phyloP scores from a whole-genome alignment of 306 rosid species.

The Begonia masoniana region DNA sequence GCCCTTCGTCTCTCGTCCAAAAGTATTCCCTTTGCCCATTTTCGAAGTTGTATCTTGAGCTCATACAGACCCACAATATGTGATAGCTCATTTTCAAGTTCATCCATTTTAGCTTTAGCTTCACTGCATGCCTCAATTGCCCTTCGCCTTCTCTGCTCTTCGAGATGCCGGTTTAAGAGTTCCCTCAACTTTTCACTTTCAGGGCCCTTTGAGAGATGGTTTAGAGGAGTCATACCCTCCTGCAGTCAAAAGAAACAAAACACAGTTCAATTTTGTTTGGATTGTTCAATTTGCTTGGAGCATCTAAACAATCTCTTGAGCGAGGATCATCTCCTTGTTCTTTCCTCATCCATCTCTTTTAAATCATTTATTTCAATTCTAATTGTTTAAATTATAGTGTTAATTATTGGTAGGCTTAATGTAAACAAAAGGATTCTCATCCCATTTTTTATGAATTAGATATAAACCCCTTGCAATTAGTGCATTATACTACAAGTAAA shows the following conservation, averaged over 20 bases:
- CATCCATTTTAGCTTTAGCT: conserved; percentile 82
- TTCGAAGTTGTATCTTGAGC: conserved; percentile 65
- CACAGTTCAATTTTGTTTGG: no score
- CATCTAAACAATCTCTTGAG: no score
- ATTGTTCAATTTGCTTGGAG: no score
- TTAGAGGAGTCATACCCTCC: conserved; percentile 87
- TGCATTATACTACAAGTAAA: conserved; percentile 2
- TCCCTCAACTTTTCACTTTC: conserved; percentile 56
- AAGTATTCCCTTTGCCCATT: conserved; percentile 99
- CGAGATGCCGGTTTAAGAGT: conserved; percentile 47
- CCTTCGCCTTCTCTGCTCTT: conserved; percentile 63
- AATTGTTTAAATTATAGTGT: no score
- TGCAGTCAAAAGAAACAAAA: conserved; percentile 25
- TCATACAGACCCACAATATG: conserved; percentile 85
- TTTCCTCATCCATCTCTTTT: no score
- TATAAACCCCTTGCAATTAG: conserved; percentile 11
- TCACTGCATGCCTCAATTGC: conserved; percentile 87
- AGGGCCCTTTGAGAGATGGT: conserved; percentile 73
- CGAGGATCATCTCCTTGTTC: no score
- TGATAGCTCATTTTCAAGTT: conserved; percentile 65
- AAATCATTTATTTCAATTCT: no score
- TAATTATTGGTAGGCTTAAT: no score
- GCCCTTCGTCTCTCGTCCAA: conserved; percentile 97
- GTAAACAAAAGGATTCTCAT: no score
- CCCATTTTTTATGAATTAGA: background rate